A percentile compares a stretch with the other conserved stretches of the same genome.
Conservation (phyloP, 257 asterid species). For the Scutellaria galericulata region DNA sequence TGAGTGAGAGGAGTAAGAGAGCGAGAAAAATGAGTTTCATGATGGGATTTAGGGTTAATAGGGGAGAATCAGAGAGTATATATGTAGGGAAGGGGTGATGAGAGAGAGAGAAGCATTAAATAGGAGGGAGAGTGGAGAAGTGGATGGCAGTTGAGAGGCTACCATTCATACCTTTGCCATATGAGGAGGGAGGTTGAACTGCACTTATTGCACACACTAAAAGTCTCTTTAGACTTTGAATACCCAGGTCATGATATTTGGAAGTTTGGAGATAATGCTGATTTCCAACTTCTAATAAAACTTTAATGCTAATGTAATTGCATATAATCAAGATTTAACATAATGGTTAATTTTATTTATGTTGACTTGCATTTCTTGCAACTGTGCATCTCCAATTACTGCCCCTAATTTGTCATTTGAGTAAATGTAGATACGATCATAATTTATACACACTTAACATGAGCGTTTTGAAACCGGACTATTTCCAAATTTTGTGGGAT, state of each 20-base stretch:
- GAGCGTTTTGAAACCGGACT: too few relatives aligned
- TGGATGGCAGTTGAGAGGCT: slow-evolving; percentile 59
- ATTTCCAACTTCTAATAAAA: too few relatives aligned
- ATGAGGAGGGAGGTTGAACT: slow-evolving; percentile 34
- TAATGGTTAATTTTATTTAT: too few relatives aligned
- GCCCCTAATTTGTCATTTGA: too few relatives aligned
- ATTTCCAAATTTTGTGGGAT: background rate
- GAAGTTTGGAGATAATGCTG: too few relatives aligned
- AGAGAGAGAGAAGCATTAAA: slow-evolving; percentile 37
- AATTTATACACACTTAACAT: too few relatives aligned
- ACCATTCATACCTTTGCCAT: slow-evolving; percentile 21
- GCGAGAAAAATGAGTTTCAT: slow-evolving; percentile 45
- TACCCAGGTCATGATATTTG: background rate
- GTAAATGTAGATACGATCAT: too few relatives aligned
- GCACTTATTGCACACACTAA: slow-evolving; percentile 41
- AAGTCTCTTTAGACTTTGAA: slow-evolving; percentile 35
- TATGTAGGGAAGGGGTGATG: slow-evolving; percentile 12
- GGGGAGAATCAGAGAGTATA: background rate
- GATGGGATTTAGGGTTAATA: background rate
- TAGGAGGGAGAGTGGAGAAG: slow-evolving; percentile 31
- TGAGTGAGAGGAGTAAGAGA: slow-evolving; percentile 35
- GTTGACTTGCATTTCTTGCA: too few relatives aligned
- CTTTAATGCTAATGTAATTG: too few relatives aligned
- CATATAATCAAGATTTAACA: too few relatives aligned
- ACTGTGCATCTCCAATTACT: too few relatives aligned